Evolutionary conservation across 129 eudicot species (phyloP), one percentile per base, ranked within the genome.

Genomic region (Erigeron canadensis): DNA sequence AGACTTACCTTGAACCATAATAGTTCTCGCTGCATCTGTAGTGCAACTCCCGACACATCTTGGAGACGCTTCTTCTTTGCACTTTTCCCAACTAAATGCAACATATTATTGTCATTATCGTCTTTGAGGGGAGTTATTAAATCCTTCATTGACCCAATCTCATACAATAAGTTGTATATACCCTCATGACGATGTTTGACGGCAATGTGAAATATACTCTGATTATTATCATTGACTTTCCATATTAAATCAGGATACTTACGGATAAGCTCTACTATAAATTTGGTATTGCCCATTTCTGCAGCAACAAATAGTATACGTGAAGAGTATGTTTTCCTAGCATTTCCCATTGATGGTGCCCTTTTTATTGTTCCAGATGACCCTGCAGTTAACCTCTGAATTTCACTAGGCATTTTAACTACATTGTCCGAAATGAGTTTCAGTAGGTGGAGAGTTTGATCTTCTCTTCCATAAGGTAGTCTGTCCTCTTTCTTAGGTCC

Each of bases 181-280:
- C 70, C 74, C 19, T 85, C 76, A 18, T 82, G 82, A 7, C 90
- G 84, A 80, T 78, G 84, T 50, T 71, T 77, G 13, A 85, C 86
- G 0, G 90, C 86, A 40, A 79, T 80, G 51, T 85, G 90, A 73
- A 85, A 85, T 44, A 82, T 72, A 54, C 82, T 85, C 41, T 80
- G 82, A 50, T 75, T 79, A 39, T 82, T 46, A 22, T 82, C 86
- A 60, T 85, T 82, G 11, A 79, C 84, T 40, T 85, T 82, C 90
- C 90, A 85, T 37, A 85, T 82, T 5, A 85, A 70, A 82, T 82
- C 90, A 1, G 90, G 90, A 71, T 85, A 85, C 5, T 65, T 57
- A 11, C 77, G 75, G 17, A 85, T 69, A 8, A 82, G 86, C 73
- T 72, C 81, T 12, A 64, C 81, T 4, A 85, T 66, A 50, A 85